Evolutionary conservation across 2,329 filamentous ascomycete genomes (phyloP).

Genomic region (Emericellopsis atlantica): DNA sequence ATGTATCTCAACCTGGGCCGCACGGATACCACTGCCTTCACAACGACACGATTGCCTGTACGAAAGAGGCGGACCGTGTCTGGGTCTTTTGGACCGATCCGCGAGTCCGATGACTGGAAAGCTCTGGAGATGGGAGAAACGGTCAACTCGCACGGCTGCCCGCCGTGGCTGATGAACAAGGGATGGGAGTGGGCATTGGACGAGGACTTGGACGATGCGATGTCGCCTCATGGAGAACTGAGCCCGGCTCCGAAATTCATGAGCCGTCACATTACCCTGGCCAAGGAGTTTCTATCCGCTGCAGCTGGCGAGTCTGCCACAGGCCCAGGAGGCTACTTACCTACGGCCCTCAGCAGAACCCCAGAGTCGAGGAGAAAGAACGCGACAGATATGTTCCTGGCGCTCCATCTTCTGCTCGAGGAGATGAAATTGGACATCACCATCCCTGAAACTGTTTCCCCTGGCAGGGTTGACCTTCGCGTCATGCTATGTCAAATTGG

Average conservation of each 20-base stretch:
- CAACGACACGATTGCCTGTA: constrained; percentile 12
- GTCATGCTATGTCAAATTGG: constrained; percentile 70
- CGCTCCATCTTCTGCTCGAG: constrained; percentile 76
- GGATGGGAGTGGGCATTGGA: constrained; percentile 65
- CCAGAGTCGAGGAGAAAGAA: constrained; percentile 45
- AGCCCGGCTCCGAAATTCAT: constrained; percentile 26
- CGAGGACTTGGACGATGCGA: constrained; percentile 25
- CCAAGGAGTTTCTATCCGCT: constrained; percentile 53
- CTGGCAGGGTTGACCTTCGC: constrained; percentile 41
- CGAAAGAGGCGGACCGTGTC: constrained; percentile 19
- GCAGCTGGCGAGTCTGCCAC: constrained; percentile 41
- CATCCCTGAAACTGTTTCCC: constrained; percentile 27
- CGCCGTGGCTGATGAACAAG: constrained; percentile 45
- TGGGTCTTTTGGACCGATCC: constrained; percentile 20
- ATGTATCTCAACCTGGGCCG: constrained; percentile 48
- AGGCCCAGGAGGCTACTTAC: constrained; percentile 47
- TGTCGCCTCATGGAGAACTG: constrained; percentile 12
- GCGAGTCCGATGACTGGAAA: constrained; percentile 31
- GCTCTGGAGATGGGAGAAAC: constrained; percentile 31
- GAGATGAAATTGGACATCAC: constrained; percentile 71
- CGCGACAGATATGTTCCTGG: constrained; percentile 57
- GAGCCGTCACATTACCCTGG: constrained; percentile 39
- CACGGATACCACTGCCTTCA: constrained; percentile 12
- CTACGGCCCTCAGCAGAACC: constrained; percentile 41
- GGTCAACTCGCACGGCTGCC: constrained; percentile 33